A percentile compares a stretch with the other conserved stretches of the same genome.
Conservation (phyloP, 164 flowering plant genomes). For the Litsea cubeba region DNA sequence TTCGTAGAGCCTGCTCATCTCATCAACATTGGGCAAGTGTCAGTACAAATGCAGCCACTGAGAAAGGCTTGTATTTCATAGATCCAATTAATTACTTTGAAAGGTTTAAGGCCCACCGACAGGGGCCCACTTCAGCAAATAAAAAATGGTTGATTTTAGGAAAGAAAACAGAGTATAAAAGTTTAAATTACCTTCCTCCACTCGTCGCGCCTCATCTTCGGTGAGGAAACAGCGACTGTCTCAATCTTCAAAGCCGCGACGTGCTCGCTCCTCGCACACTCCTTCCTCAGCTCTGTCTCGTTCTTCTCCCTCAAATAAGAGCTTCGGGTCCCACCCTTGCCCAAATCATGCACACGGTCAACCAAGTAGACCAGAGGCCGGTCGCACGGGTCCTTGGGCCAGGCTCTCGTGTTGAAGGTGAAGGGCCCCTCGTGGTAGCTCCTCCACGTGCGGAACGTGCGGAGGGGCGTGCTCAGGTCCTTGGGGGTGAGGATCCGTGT, state of each 20-base stretch:
- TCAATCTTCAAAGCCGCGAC: conserved; percentile 17
- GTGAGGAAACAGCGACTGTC: conserved; percentile 30
- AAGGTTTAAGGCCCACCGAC: too few relatives aligned
- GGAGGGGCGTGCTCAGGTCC: conserved; percentile 46
- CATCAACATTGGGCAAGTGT: not conserved
- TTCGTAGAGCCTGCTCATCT: conserved; percentile 43
- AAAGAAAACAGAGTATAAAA: too few relatives aligned
- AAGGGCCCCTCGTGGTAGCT: conserved; percentile 42
- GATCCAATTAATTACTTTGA: too few relatives aligned
- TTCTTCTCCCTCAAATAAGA: conserved; percentile 27
- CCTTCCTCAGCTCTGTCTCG: not conserved
- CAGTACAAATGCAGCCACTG: not conserved
- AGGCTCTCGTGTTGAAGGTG: conserved; percentile 59
- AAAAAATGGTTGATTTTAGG: too few relatives aligned
- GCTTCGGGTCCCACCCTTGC: conserved; percentile 17
- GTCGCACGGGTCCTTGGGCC: conserved; percentile 36
- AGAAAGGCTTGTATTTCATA: too few relatives aligned
- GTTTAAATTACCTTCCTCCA: conserved; percentile 40
- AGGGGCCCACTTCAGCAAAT: too few relatives aligned
- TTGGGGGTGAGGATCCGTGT: conserved; percentile 38
- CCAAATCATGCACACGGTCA: conserved; percentile 23
- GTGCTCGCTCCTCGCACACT: conserved; percentile 10
- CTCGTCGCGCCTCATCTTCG: conserved; percentile 20
- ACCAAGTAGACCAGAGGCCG: conserved; percentile 35
- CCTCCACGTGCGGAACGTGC: conserved; percentile 68